Conservation (phyloP, 371 early-diverging fungal genomes). For the Mucor velutinosus region DNA sequence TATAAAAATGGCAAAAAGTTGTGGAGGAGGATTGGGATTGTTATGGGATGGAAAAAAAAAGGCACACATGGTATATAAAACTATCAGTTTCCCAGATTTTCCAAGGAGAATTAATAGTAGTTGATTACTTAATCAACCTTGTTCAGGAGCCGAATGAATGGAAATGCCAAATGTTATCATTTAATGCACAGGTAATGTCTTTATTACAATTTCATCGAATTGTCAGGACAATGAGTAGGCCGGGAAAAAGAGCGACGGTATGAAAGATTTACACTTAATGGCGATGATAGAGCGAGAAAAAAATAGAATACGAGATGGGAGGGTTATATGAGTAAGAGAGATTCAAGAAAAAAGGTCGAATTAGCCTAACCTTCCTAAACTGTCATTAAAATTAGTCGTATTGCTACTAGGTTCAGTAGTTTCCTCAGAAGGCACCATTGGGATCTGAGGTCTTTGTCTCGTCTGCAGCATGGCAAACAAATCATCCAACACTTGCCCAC, state of each 20-base stretch:
- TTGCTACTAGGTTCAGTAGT: background rate
- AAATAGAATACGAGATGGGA: background rate
- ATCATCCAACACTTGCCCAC: conserved; percentile 31
- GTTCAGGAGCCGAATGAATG: background rate
- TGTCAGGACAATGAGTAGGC: background rate
- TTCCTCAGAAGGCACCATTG: conserved; percentile 20
- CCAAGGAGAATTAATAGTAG: background rate
- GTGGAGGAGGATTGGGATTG: conserved; percentile 2
- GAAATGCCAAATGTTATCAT: background rate
- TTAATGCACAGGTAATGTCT: background rate
- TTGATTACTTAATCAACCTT: background rate
- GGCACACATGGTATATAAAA: background rate
- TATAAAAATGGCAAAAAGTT: conserved; percentile 10
- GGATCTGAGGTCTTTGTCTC: conserved; percentile 36
- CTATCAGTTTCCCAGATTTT: conserved; percentile 5
- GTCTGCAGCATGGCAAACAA: conserved; percentile 34
- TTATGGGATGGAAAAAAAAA: background rate
- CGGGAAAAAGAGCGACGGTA: background rate
- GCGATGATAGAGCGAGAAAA: background rate
- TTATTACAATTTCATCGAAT: background rate
- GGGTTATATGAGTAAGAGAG: background rate
- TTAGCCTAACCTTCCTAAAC: background rate
- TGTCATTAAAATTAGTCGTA: background rate
- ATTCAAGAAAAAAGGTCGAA: background rate
- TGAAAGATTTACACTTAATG: background rate